Evolutionary conservation across 768 basidiomycete genomes (phyloP).

Genomic region (Chalciporus pseudorubinellus): DNA sequence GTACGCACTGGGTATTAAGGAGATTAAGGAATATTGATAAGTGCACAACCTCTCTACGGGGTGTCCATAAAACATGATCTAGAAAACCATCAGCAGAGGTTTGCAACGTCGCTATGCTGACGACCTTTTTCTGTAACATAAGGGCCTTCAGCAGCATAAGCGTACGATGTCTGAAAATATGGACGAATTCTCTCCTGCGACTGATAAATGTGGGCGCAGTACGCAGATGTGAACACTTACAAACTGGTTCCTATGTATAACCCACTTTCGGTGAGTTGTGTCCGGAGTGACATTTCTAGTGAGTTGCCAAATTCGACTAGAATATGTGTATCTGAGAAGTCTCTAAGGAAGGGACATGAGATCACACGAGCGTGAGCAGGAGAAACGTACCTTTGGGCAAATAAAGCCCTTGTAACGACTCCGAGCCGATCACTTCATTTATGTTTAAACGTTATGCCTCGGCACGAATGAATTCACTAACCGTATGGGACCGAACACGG

Average conservation of each 20-base stretch:
- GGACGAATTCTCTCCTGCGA: constrained; percentile 82
- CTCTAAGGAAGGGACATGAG: constrained; percentile 39
- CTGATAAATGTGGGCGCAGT: background rate
- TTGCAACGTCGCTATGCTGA: constrained; percentile 13
- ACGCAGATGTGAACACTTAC: constrained; percentile 38
- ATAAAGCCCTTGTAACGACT: constrained; percentile 89
- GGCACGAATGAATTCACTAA: constrained; percentile 25
- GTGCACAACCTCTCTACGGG: constrained; percentile 96
- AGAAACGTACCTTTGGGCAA: constrained; percentile 64
- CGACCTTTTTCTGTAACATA: constrained; percentile 88
- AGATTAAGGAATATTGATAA: constrained; percentile 96
- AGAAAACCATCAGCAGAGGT: constrained; percentile 11
- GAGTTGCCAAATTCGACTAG: constrained; percentile 84
- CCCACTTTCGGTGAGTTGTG: constrained; percentile 87
- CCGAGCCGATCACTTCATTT: constrained; percentile 81
- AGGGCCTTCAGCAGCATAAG: constrained; percentile 92
- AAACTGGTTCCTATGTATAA: constrained; percentile 94
- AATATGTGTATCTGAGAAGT: constrained; percentile 85
- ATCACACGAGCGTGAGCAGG: background rate
- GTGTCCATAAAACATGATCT: constrained; percentile 97
- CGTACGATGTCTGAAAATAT: constrained; percentile 90
- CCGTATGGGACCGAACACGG: constrained; percentile 93
- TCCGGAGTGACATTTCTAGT: constrained; percentile 70
- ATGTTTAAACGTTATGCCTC: constrained; percentile 2
- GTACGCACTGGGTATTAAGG: constrained; percentile 76